Percentiles rank a stretch among this genome's conserved stretches.
These are phyloP conservation scores for Microcos paniculata DNA, from an alignment of 345 rosid genomes.

Conservation along the genomic window DNA sequence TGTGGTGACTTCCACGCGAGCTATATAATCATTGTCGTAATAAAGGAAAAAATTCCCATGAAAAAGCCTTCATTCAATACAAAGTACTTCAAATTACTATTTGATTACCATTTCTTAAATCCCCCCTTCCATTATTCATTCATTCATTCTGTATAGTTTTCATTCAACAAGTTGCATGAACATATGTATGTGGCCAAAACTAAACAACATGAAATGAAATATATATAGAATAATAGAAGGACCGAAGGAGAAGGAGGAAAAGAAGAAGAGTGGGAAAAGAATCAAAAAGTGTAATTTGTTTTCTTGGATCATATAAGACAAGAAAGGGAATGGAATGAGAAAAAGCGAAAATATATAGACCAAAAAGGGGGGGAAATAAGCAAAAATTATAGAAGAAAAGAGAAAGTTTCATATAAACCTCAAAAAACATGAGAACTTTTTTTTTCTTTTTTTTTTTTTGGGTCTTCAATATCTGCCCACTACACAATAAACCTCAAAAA, in stretches of 20 bases:
- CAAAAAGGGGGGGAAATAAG: background rate
- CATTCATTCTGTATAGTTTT: background rate
- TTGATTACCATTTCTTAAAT: background rate
- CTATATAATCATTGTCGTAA: constrained; percentile 13
- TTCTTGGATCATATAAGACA: background rate
- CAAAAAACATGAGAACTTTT: constrained; percentile 25
- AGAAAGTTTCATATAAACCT: constrained; percentile 26
- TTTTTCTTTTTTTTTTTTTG: constrained; percentile 1
- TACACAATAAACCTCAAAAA: constrained; percentile 60
- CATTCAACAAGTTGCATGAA: background rate
- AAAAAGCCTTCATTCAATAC: too few species aligned
- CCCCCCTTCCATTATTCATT: background rate
- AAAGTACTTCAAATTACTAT: background rate
- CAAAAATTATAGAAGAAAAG: background rate
- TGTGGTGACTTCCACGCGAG: constrained; percentile 36
- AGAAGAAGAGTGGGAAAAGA: background rate
- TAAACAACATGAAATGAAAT: background rate
- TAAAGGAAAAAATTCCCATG: background rate
- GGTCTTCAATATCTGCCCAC: constrained; percentile 21
- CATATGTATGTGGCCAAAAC: background rate
- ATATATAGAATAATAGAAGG: too few species aligned
- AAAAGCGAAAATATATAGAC: background rate
- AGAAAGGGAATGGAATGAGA: constrained; percentile 5
- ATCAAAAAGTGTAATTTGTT: background rate
- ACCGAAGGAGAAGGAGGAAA: background rate